Evolutionary conservation across 805 yeast genomes (phyloP), one percentile per base, ranked within the genome.

Genomic region (Saturnispora besseyi): DNA sequence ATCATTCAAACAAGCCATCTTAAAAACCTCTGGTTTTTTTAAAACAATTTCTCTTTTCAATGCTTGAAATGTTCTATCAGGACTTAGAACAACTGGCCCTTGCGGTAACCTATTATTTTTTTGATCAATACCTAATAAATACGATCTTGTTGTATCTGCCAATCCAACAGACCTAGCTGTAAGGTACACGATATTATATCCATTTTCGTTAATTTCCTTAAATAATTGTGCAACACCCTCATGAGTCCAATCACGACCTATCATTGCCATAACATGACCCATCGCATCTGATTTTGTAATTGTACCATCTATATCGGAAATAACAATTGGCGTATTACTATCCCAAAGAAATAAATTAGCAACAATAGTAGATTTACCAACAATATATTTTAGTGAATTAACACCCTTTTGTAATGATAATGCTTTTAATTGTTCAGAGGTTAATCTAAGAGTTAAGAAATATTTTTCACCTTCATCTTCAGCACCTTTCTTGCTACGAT

Each of bases 171-270:
- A 83, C 55, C 99, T 76, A 0, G 99, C 96, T 0, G 99, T 93
- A 57, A 93, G 71, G 65, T 93, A 93, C 78, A 93, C 76, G 48
- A 93, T 83, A 61, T 93, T 89, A 71, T 91, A 93, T 0, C 99
- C 98, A 62, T 93, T 93, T 51, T 76, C 69, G 42, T 75, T 62
- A 54, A 93, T 93, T 63, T 93, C 99, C n/a, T 79, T 80, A 62
- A 90, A 93, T 50, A 93, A 69, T 60, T 82, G 82, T 2, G 97
- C 96, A 38, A 93, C 99, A 31, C 99, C 99, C 2, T 81, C 78
- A 64, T 93, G 99, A 0, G 99, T 93, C 99, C 99, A 93, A 69
- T 93, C 99, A 58, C 88, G 78, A 4, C 99, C 99, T 34, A 93
- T 72, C 80, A 91, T 81, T 15, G 93, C 89, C 65, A 93, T 72